Percentiles rank a stretch among this genome's conserved stretches.
These are phyloP conservation scores for Nothopassalora personata DNA, from an alignment of 2,329 filamentous ascomycete species.

Conservation along the genomic window DNA sequence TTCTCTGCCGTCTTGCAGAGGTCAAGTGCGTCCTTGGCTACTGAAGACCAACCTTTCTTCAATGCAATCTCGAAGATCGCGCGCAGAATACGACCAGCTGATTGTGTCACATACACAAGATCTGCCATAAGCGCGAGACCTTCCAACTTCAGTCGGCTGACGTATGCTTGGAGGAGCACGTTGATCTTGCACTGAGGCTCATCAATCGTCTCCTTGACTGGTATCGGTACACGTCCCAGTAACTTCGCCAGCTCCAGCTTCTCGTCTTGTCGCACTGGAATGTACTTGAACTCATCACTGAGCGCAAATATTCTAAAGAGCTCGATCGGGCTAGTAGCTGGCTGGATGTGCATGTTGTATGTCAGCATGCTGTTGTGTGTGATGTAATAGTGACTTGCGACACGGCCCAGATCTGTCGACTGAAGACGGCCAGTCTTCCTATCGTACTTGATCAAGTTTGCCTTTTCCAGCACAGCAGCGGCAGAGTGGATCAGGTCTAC, in stretches of 20 bases:
- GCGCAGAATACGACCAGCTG: conserved; percentile 88
- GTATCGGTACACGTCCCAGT: conserved; percentile 82
- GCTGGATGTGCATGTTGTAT: conserved; percentile 92
- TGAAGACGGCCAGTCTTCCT: conserved; percentile 85
- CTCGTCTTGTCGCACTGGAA: conserved; percentile 94
- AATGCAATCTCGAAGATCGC: conserved; percentile 97
- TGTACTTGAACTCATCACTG: conserved; percentile 98
- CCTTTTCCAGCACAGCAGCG: conserved; percentile 77
- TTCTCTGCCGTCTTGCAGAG: conserved; percentile 99
- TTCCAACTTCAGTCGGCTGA: conserved; percentile 88
- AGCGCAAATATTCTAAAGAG: conserved; percentile 94
- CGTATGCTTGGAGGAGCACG: conserved; percentile 91
- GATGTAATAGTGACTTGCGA: conserved; percentile 98
- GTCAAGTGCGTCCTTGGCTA: conserved; percentile 86
- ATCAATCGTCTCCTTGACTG: conserved; percentile 95
- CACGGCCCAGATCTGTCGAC: conserved; percentile 87
- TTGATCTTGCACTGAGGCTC: conserved; percentile 98
- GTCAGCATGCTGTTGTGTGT: conserved; percentile 93
- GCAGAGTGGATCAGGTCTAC: conserved; percentile 97
- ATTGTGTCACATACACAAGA: conserved; percentile 97
- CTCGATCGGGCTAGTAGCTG: conserved; percentile 87
- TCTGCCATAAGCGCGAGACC: conserved; percentile 96
- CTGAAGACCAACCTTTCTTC: conserved; percentile 91
- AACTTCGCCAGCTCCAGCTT: conserved; percentile 94
- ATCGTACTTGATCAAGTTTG: conserved; percentile 88